Evolutionary conservation across 2,329 filamentous ascomycete species (phyloP), one percentile per base, ranked within the genome.

Genomic region (Ophiocordyceps camponoti-floridani): DNA sequence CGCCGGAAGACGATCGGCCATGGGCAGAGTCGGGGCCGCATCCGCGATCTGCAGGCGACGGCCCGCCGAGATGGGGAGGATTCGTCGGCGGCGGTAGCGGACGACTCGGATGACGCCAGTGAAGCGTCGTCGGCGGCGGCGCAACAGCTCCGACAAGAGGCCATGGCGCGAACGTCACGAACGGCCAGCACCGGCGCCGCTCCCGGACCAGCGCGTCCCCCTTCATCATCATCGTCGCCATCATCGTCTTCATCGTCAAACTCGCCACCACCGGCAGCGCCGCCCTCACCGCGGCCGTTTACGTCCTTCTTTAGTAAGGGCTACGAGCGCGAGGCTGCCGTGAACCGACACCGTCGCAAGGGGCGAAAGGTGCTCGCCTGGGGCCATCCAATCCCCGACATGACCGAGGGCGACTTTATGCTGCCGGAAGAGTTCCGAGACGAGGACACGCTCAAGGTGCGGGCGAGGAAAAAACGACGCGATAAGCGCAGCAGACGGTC

Each of bases 261-360:
- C 38, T 48, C 54, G 47, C 51, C 51, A 11, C 47, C 50, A 26
- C 49, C 57, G 10, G 57, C 58, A 31, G 56, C 64, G 33, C 61
- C 62, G 16, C 55, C 61, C 27, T 63, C 65, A 11, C 60, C 60
- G 2, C 73, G 70, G 47, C 81, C 84, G 35, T 87, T 95, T 56
- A 82, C 69, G n/a, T 94, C 85, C 0, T 95, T 95, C 64, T 96
- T 87, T 58, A 61, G 72, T 16, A 87, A 91, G 62, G 77, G 73
- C 23, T 79, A 93, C 55, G 72, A 89, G 48, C 80, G 89, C 26
- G 84, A 87, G 19, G 76, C 79, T 7, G 86, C 88, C 10, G 62
- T 94, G n/a, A 81, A 77, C 48, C 78, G 77, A 51, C 70, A 76
- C 43, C 73, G 86, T 31, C 77, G 84, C 44, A 75, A 78, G 43